Conservation (phyloP, 345 rosid genomes). For the Pugionium cornutum region DNA sequence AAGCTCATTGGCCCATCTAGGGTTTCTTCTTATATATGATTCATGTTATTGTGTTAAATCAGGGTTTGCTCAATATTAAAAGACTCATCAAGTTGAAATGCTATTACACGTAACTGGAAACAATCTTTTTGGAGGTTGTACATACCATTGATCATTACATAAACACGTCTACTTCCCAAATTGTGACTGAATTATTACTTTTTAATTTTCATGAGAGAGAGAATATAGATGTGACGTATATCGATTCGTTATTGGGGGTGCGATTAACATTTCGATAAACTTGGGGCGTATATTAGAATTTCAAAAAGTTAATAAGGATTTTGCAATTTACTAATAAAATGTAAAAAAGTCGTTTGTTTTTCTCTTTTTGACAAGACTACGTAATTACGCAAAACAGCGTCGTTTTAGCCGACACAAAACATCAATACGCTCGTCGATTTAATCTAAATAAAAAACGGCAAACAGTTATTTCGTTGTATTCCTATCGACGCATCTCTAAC, state of each 20-base stretch:
- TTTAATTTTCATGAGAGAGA: neutral
- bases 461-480: neutral
- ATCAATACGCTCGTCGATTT: no score
- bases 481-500: conserved; percentile 2
- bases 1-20: conserved; percentile 10
- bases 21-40: neutral
- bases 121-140: neutral
- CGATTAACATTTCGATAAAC: neutral
- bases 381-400: no score
- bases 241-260: neutral
- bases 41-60: neutral
- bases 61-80: neutral
- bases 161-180: neutral
- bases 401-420: no score
- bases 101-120: conserved; percentile 19
- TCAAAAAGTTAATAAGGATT: neutral
- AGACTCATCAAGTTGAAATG: conserved; percentile 32
- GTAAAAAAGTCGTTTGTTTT: no score
- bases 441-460: no score
- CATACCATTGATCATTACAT: neutral
- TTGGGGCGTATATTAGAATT: neutral
- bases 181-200: conserved; percentile 20
- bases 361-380: neutral
- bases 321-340: neutral
- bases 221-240: neutral